Base-by-base conservation (phyloP, 164 flowering plant species). In the Tinospora cordifolia region DNA sequence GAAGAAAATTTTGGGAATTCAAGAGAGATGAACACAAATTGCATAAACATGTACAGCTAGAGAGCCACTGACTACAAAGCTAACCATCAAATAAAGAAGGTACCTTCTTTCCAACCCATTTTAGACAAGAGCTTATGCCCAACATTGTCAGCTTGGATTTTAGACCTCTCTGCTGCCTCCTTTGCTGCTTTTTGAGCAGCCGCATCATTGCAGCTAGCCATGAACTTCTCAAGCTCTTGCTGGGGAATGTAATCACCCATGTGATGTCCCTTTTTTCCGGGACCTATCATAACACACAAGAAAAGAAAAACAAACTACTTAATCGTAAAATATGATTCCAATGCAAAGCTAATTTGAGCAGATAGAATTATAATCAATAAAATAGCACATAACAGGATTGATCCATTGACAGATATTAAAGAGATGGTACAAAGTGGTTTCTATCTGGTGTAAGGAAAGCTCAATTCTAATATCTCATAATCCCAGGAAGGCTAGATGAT, bases 81-180 rank as follows among this genome's bases (percentile, higher is more conserved):
- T 15, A 51, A 51, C 19, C 3, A 51, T 51, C 8, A 71, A 67
- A 40, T 17, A 30, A 21, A 34, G 10, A 41, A 19, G 47, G 30
- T 72, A 94, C 99, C 99, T 90, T 94, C 99, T 88, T 78, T 94
- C 99, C 99, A 94, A 26, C 99, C 99, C 99, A 94, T 94, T 86
- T 92, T 94, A 4, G 97, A 92, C 75, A 94, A 71, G 62, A 94
- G 98, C 74, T 77, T 88, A 74, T 94, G 98, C 39, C 99, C 99
- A 67, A 94, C 90, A 77, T 94, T 94, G 82, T 94, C 82, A 57
- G 82, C 96, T 79, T 92, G 98, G 54, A 94, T 94, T 80, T 77
- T 89, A n/a, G 92, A 85, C 77, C 71, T 90, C 2, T 89, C 93
- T 57, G 89, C 93, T 72, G 90, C 81, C 73, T 93, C 96, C 66